Evolutionary conservation across 257 asterid genomes (phyloP).

Genomic region (Salvia hispanica): DNA sequence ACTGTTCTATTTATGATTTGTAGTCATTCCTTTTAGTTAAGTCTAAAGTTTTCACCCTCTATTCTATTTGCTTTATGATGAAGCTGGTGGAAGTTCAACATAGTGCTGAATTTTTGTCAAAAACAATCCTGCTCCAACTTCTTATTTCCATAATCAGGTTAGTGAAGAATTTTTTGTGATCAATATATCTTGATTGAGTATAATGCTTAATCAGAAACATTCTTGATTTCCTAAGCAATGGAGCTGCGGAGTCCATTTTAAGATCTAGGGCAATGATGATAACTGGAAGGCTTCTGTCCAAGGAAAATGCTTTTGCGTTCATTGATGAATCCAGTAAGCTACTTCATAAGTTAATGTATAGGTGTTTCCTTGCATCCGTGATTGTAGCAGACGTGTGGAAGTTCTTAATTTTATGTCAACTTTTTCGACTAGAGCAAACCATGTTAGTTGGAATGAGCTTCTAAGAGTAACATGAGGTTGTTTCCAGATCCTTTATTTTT

Average conservation of each 20-base stretch:
- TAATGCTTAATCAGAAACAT: constrained; percentile 18
- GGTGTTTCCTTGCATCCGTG: constrained; percentile 8
- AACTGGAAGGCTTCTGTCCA: constrained; percentile 88
- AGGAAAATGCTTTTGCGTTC: constrained; percentile 68
- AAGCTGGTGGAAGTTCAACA: constrained; percentile 89
- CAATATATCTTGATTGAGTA: constrained; percentile 12
- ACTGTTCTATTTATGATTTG: background rate
- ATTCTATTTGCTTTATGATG: constrained; percentile 35
- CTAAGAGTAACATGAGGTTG: constrained; percentile 9
- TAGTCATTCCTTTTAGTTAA: background rate
- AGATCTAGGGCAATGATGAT: constrained; percentile 94
- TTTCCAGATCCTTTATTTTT: background rate
- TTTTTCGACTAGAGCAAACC: constrained; percentile 3
- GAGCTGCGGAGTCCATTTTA: constrained; percentile 67
- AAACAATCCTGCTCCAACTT: constrained; percentile 71
- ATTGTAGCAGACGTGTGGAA: constrained; percentile 13
- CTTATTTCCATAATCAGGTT: constrained; percentile 89
- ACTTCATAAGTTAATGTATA: constrained; percentile 3
- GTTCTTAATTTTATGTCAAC: constrained; percentile 14
- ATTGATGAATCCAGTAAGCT: constrained; percentile 73
- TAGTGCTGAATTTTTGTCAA: constrained; percentile 76
- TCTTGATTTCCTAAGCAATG: constrained; percentile 49
- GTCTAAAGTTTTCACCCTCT: constrained; percentile 8
- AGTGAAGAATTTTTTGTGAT: constrained; percentile 16
- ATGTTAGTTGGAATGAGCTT: background rate